Evolutionary conservation across 2,329 filamentous ascomycete genomes (phyloP), one percentile per base, ranked within the genome.

Genomic region (Neocucurbitaria cava): DNA sequence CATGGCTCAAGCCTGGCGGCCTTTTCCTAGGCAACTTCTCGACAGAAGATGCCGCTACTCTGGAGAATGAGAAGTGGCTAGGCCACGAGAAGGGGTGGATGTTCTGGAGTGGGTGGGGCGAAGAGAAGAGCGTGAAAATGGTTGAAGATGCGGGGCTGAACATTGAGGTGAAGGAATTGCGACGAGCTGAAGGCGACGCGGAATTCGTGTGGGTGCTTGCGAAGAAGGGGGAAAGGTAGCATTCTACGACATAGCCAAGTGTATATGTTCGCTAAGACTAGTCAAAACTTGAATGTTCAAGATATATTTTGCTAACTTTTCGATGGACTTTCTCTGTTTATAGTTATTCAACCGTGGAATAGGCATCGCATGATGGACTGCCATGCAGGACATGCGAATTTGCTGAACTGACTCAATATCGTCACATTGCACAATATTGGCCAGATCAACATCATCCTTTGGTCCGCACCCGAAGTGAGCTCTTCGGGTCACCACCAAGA

Each of bases 1-100:
- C 35, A 6, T 87, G 83, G 84, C 64, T 87, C 33, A 81, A 77
- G 58, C 79, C 80, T 0, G 82, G 81, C 0, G 84, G 83, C 1
- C 73, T 72, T 33, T 58, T 86, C 20, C 35, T 71, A 10, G 64
- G 58, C 3, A 71, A 72, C 24, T 76, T 87, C 23, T 77, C 75
- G 7, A 73, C 59, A n/a, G 49, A 58, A 9, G 66, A 69, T 40
- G 41, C 51, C 11, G 48, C 17, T 13, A 47, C 52, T 1, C 24
- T 38, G 18, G 54, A 63, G 35, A 33, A 58, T 13, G 52, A 68
- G 39, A 50, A 59, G 5, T 80, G 76, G 76, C 50, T 79, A 15
- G 73, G 64, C 2, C 66, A 69, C 3, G 69, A 70, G 17, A 56
- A 66, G 17, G 68, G 63, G 4, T 70, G 67, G 61, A 75, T 78